phyloP scores from a whole-genome alignment of 2,329 filamentous ascomycete species.

The Cephalotrichum gorgonifer region DNA sequence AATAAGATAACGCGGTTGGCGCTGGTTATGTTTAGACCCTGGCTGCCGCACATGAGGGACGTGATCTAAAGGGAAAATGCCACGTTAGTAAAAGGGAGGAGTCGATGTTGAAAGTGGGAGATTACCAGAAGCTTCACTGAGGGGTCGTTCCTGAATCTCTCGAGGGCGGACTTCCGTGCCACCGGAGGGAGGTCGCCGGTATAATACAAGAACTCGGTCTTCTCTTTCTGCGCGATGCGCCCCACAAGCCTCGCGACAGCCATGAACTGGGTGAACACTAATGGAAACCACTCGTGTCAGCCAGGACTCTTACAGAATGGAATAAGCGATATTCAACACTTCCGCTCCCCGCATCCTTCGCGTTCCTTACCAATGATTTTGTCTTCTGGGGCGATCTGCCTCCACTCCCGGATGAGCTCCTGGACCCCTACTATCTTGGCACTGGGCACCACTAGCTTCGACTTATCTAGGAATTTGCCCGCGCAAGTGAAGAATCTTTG shows the following conservation, averaged over 20 bases:
- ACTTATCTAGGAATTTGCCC: not conserved
- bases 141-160: slow-evolving; percentile 10
- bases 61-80: slow-evolving; percentile 16
- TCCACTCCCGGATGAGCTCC: slow-evolving; percentile 15
- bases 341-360: no score
- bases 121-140: slow-evolving; percentile 21
- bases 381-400: slow-evolving; percentile 17
- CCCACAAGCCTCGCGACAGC: slow-evolving; percentile 22
- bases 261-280: slow-evolving; percentile 26
- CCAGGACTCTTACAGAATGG: no score
- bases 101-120: no score
- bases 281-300: not conserved
- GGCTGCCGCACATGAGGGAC: slow-evolving; percentile 21
- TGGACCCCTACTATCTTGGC: slow-evolving; percentile 21
- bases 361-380: slow-evolving; percentile 30
- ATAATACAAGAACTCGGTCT: slow-evolving; percentile 25
- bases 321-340: no score
- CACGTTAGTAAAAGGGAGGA: slow-evolving; percentile 7
- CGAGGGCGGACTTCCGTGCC: slow-evolving; percentile 6
- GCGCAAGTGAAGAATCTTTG: not conserved
- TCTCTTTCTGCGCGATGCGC: slow-evolving; percentile 18
- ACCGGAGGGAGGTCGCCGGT: slow-evolving; percentile 14
- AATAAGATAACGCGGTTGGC: slow-evolving; percentile 44
- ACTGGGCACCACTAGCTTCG: slow-evolving; percentile 9
- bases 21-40: slow-evolving; percentile 27